phyloP scores from a whole-genome alignment of 768 basidiomycete genomes.

The Royoungia palumana region DNA sequence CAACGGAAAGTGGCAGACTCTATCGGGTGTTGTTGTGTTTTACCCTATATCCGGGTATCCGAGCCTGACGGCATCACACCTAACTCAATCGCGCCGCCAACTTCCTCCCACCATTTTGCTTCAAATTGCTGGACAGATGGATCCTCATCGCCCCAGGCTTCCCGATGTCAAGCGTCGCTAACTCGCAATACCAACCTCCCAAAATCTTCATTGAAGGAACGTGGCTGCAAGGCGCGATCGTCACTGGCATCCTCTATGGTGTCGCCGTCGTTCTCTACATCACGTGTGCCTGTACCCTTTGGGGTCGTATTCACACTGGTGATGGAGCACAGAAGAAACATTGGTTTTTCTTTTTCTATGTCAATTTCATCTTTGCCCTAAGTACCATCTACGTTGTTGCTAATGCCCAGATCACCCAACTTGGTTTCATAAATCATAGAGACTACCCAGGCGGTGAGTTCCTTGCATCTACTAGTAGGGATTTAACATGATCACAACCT shows the following conservation, averaged over 20 bases:
- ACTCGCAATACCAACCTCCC: slow-evolving; percentile 8
- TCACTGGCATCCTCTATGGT: slow-evolving; percentile 27
- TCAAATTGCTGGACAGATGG: neutral
- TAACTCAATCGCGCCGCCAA: too few species aligned
- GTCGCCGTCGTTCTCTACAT: slow-evolving; percentile 22
- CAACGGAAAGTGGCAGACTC: too few species aligned
- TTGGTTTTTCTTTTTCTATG: slow-evolving; percentile 29
- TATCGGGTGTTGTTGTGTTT: too few species aligned
- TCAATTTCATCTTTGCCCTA: slow-evolving; percentile 27
- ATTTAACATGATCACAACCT: too few species aligned
- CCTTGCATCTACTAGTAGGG: neutral
- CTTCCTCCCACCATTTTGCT: too few species aligned
- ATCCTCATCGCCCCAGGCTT: neutral
- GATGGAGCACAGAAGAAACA: slow-evolving; percentile 14
- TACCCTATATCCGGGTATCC: too few species aligned
- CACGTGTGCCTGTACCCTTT: slow-evolving; percentile 29
- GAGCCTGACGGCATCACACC: too few species aligned
- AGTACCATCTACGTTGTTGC: slow-evolving; percentile 26
- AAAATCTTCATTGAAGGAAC: slow-evolving; percentile 25
- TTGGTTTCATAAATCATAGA: slow-evolving; percentile 30
- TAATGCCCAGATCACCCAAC: slow-evolving; percentile 26
- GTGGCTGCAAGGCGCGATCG: slow-evolving; percentile 31
- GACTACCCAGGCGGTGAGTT: slow-evolving; percentile 30
- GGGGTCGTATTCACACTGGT: slow-evolving; percentile 17
- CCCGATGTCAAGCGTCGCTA: slow-evolving; percentile 17